A percentile compares a stretch with the other conserved stretches of the same genome.
Evolutionary conservation across 345 rosid genomes (phyloP).

Genomic region (Gossypium herbaceum): DNA sequence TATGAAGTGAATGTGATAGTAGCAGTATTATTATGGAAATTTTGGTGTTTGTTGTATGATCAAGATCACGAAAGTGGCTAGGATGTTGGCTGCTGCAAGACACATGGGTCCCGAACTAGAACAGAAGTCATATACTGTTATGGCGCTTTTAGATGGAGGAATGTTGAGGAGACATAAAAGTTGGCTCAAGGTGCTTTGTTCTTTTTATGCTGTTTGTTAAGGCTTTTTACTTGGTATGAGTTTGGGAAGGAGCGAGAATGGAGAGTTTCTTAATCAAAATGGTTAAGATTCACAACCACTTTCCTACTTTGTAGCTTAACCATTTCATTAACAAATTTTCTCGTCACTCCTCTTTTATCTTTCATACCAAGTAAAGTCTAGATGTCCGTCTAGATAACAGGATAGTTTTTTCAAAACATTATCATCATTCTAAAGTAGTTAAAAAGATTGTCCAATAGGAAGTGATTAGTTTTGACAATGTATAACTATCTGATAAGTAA

Average conservation of each 20-base stretch:
- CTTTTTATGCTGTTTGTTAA: not conserved
- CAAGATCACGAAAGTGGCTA: slow-evolving; percentile 78
- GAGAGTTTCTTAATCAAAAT: too few species aligned
- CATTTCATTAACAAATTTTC: too few species aligned
- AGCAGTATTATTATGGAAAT: not conserved
- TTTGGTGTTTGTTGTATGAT: slow-evolving; percentile 16
- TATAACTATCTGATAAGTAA: not conserved
- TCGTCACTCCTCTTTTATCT: too few species aligned
- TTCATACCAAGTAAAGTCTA: too few species aligned
- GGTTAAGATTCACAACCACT: too few species aligned
- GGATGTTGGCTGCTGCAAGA: slow-evolving; percentile 73
- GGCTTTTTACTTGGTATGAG: too few species aligned
- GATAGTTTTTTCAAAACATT: not conserved
- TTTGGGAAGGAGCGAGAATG: too few species aligned
- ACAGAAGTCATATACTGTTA: slow-evolving; percentile 57
- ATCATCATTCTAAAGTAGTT: not conserved
- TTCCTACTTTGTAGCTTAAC: too few species aligned
- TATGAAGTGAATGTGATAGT: not conserved
- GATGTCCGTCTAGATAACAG: not conserved
- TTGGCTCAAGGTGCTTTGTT: slow-evolving; percentile 69
- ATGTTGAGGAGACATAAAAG: slow-evolving; percentile 76
- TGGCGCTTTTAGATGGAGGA: slow-evolving; percentile 93
- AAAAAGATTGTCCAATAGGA: not conserved
- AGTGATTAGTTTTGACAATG: not conserved
- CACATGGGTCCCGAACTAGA: slow-evolving; percentile 34